Percentiles rank a stretch among this genome's conserved stretches.
These are phyloP conservation scores for Psilocybe cubensis DNA, from an alignment of 768 basidiomycete species.

Conservation along the genomic window DNA sequence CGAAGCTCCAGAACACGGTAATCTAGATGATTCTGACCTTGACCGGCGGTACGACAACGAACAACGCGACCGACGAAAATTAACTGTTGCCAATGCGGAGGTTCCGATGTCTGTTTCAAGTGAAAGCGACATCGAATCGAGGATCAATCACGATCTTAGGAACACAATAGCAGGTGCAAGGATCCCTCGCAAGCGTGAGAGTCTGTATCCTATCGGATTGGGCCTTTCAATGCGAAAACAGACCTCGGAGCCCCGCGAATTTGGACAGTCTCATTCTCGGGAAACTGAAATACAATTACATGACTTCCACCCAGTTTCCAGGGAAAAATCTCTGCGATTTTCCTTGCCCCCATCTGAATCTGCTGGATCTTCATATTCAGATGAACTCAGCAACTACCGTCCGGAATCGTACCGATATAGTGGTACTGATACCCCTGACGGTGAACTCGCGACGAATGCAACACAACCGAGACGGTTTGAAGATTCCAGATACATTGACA, in stretches of 20 bases:
- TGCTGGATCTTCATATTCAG: constrained; percentile 26
- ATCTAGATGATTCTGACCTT: constrained; percentile 46
- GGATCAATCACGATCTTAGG: background rate
- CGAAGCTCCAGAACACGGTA: constrained; percentile 22
- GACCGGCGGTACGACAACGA: constrained; percentile 45
- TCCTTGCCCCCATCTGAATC: constrained; percentile 32
- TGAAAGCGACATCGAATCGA: constrained; percentile 38
- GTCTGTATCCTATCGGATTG: constrained; percentile 21
- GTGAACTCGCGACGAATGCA: background rate
- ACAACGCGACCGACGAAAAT: constrained; percentile 39
- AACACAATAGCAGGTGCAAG: background rate
- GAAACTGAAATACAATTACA: background rate
- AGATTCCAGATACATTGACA: background rate
- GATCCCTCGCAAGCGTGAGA: background rate
- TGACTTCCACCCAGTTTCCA: background rate
- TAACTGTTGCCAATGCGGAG: constrained; percentile 49
- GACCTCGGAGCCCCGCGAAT: background rate
- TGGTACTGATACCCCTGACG: background rate
- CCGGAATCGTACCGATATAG: constrained; percentile 3
- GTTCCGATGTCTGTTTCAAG: constrained; percentile 43
- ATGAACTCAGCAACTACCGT: constrained; percentile 11
- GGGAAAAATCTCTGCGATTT: constrained; percentile 28
- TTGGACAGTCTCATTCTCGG: background rate
- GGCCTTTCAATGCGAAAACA: constrained; percentile 23
- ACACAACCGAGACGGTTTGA: background rate